Evolutionary conservation across 495 filamentous ascomycete species (phyloP).

Genomic region (Penicillium cataractarum): DNA sequence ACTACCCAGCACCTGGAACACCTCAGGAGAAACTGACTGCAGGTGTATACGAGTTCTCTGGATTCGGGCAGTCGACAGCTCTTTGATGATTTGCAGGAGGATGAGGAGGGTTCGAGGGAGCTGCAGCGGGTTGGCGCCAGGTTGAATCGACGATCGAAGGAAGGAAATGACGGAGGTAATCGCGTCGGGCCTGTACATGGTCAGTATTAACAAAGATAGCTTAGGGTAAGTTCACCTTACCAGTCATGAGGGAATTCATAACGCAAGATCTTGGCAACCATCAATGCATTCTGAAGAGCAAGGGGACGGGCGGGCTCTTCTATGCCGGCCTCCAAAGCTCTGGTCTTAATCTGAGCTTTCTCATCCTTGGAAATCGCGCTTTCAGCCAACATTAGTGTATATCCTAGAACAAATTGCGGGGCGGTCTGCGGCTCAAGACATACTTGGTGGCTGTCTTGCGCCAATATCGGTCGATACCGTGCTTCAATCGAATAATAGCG

Average conservation of each 20-base stretch:
- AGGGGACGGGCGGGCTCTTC: constrained; percentile 73
- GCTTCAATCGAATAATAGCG: constrained; percentile 92
- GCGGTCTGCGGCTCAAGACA: constrained; percentile 6
- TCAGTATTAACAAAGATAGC: constrained; percentile 12
- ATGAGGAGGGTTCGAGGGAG: constrained; percentile 76
- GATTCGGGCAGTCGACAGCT: constrained; percentile 78
- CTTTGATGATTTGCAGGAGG: constrained; percentile 84
- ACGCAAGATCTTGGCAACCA: constrained; percentile 83
- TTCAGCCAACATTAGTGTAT: constrained; percentile 26
- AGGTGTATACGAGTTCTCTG: constrained; percentile 69
- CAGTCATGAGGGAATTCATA: constrained; percentile 89
- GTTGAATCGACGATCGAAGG: constrained; percentile 56
- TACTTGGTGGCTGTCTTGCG: constrained; percentile 70
- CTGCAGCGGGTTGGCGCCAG: constrained; percentile 51
- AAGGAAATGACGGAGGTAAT: constrained; percentile 59
- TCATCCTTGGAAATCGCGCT: constrained; percentile 74
- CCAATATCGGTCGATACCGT: constrained; percentile 95
- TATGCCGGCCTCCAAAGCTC: constrained; percentile 71
- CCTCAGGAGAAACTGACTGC: constrained; percentile 74
- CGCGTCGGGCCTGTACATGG: constrained; percentile 49
- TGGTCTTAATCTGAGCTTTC: constrained; percentile 72
- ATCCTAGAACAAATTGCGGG: neutral
- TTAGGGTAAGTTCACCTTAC: constrained; percentile 33
- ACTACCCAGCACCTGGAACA: constrained; percentile 72
- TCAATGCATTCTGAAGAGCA: constrained; percentile 83